phyloP scores from a whole-genome alignment of 345 rosid species.

The Gossypium bickii region DNA sequence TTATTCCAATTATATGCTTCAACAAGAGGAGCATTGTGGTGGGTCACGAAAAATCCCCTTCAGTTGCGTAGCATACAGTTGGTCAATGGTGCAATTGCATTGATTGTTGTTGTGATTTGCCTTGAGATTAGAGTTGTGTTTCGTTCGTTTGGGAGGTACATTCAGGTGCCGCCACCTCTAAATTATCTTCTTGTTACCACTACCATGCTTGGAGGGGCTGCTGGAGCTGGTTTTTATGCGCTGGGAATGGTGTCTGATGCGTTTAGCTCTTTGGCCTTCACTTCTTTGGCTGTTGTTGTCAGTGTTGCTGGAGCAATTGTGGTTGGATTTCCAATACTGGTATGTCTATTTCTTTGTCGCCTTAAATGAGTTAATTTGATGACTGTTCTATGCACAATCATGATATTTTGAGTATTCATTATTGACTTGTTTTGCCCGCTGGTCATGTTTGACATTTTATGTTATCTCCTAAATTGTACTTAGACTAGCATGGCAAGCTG shows the following conservation, averaged over 20 bases:
- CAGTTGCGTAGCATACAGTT: slow-evolving; percentile 76
- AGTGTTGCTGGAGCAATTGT: slow-evolving; percentile 93
- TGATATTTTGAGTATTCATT: neutral
- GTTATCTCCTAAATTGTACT: neutral
- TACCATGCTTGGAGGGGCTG: slow-evolving; percentile 92
- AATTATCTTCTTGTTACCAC: slow-evolving; percentile 82
- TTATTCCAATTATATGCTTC: slow-evolving; percentile 88
- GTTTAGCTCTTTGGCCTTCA: slow-evolving; percentile 63
- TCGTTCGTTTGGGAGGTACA: slow-evolving; percentile 88
- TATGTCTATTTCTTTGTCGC: slow-evolving; percentile 31
- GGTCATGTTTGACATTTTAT: neutral
- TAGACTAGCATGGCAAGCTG: neutral
- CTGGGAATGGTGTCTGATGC: slow-evolving; percentile 90
- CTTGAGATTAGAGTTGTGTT: slow-evolving; percentile 96
- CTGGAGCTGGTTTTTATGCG: slow-evolving; percentile 79
- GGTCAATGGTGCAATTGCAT: slow-evolving; percentile 86
- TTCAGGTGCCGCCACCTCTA: slow-evolving; percentile 89
- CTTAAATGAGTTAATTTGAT: neutral
- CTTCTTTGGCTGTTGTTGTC: slow-evolving; percentile 74
- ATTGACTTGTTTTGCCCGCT: neutral
- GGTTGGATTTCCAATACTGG: slow-evolving; percentile 87
- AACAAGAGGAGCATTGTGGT: slow-evolving; percentile 89
- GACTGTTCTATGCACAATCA: neutral
- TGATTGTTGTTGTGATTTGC: slow-evolving; percentile 74
- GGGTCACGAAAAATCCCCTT: slow-evolving; percentile 71